phyloP scores from a whole-genome alignment of 768 basidiomycete genomes.

The Cytidiella melzeri region DNA sequence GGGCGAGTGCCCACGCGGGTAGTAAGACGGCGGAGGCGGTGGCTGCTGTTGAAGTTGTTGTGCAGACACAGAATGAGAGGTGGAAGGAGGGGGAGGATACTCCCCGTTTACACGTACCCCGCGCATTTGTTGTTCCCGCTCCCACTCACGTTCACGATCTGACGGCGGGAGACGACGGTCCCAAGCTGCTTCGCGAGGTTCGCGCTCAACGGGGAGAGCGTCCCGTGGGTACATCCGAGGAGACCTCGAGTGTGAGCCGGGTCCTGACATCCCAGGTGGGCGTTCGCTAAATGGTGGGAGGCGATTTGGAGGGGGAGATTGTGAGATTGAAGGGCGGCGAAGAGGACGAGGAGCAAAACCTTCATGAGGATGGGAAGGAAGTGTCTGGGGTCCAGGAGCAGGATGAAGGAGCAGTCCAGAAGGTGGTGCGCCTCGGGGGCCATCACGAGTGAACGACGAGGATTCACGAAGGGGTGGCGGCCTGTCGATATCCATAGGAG shows the following conservation, averaged over 20 bases:
- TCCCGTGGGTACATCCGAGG: slow-evolving; percentile 56
- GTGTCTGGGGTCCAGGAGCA: slow-evolving; percentile 39
- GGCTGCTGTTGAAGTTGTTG: too few species aligned
- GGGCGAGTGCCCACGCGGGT: slow-evolving; percentile 30
- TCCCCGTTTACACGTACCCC: too few species aligned
- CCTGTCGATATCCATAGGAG: slow-evolving; percentile 42
- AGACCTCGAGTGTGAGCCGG: slow-evolving; percentile 58
- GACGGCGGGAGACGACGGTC: slow-evolving; percentile 35
- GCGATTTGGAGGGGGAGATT: slow-evolving; percentile 44
- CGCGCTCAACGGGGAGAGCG: slow-evolving; percentile 27
- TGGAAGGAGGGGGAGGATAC: too few species aligned
- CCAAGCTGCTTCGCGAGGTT: slow-evolving; percentile 45
- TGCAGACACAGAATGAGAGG: too few species aligned
- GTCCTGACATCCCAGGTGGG: slow-evolving; percentile 38
- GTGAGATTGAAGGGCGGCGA: slow-evolving; percentile 51
- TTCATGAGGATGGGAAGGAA: slow-evolving; percentile 47
- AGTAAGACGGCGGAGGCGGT: slow-evolving; percentile 12
- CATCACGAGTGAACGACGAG: slow-evolving; percentile 36
- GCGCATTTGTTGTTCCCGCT: slow-evolving; percentile 7
- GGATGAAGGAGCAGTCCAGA: slow-evolving; percentile 59
- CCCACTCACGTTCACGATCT: slow-evolving; percentile 9
- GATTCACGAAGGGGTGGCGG: slow-evolving; percentile 30
- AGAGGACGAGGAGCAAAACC: slow-evolving; percentile 38
- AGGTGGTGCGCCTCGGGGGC: slow-evolving; percentile 46
- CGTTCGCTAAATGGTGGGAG: slow-evolving; percentile 32